A percentile compares a stretch with the other conserved stretches of the same genome.
Evolutionary conservation across 2,329 filamentous ascomycete genomes (phyloP).

Genomic region (Cercospora sp.): DNA sequence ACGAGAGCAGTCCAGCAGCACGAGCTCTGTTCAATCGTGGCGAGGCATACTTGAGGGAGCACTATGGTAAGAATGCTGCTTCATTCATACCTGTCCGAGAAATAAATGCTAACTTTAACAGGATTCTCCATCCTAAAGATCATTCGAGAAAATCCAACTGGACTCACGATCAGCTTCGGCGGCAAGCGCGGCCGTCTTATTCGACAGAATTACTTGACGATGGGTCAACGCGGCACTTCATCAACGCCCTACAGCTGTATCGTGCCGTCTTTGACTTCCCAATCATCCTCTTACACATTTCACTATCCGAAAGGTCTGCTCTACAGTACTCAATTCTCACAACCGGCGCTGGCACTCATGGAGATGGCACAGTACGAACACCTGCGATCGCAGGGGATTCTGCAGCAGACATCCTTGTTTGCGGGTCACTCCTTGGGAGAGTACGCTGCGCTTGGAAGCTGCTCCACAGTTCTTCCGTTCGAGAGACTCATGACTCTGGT

Average conservation of each 20-base stretch:
- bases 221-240: neutral
- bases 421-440: neutral
- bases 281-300: neutral
- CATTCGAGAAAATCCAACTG: neutral
- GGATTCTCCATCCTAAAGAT: neutral
- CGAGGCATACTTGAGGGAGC: neutral
- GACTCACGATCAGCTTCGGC: neutral
- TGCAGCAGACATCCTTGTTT: neutral
- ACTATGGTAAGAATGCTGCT: neutral
- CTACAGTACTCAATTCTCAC: neutral
- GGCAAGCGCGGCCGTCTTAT: neutral
- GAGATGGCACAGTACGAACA: neutral
- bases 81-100: neutral
- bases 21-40: neutral
- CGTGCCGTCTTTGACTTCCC: neutral
- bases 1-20: neutral
- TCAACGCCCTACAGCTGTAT: neutral
- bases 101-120: neutral
- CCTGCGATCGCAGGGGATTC: neutral
- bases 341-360: neutral
- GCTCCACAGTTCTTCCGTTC: neutral
- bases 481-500: neutral
- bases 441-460: neutral
- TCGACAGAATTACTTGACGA: neutral
- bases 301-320: neutral